Base-by-base conservation (phyloP, 352 stramenopile genomes). In the Elongisporangium prolatum region DNA sequence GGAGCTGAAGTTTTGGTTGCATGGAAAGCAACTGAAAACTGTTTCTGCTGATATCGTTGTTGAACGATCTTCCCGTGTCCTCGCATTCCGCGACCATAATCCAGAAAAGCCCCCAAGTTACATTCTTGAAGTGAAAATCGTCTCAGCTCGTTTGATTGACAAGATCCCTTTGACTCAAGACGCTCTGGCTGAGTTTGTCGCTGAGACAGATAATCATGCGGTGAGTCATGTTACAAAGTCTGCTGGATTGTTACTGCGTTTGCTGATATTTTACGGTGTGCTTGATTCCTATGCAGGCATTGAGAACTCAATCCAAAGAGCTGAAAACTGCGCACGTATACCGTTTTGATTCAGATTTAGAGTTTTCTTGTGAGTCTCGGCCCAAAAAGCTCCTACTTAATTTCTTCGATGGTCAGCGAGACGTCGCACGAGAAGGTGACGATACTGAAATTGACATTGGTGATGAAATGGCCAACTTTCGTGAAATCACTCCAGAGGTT, bases 41-140 rank as follows among this genome's bases (percentile, higher is more conserved):
- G 80, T 95, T 0, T 77, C 81, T 4, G 86, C 82, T 3, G 82
- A 93, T 48, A 91, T 95, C 60, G 63, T 88, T 1, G 75, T 95
- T 1, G 77, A 93, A 44, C 72, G 79, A 13, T 90, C 86, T 5
- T 95, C 86, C 7, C 80, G 86, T 1, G 82, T 93, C 4, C 66
- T 95, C 14, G 72, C 94, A 20, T 93, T 95, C 59, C 80, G 79
- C 9, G 78, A 93, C 24, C 71, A 88, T 16, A 79, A 81, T 48
- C 59, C 62, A 17, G 68, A 88, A 48, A 74, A 64, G 7, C 63
- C 75, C 16, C 79, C 84, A 13, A 80, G 72, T 25, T 95, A 88
- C 57, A 78, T 90, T 13, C 59, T 95, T 11, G 86, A 95, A 65
- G 84, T 95, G 4, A 93, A 93, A 48, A 72, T 95, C 20, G 75